phyloP scores from a whole-genome alignment of 2,329 filamentous ascomycete genomes.

The Fusarium pseudoanthophilum region DNA sequence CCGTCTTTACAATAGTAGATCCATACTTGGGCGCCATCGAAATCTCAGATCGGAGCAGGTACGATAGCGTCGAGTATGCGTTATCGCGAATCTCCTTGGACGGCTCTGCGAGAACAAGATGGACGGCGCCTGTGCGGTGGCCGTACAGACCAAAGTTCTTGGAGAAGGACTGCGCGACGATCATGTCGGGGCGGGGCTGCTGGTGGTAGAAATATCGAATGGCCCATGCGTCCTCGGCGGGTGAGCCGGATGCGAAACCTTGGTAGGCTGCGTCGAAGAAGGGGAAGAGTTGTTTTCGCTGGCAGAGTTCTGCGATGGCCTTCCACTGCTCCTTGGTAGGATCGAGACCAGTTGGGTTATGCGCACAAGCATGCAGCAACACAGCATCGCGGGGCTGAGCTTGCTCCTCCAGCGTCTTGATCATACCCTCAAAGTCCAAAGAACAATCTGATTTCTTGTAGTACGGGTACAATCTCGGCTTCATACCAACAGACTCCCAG shows the following conservation, averaged over 20 bases:
- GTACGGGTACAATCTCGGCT: constrained; percentile 88
- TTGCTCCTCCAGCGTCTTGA: constrained; percentile 67
- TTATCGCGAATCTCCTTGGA: constrained; percentile 65
- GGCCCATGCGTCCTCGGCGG: constrained; percentile 84
- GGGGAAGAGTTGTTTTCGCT: constrained; percentile 84
- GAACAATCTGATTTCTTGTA: constrained; percentile 88
- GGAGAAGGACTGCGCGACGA: constrained; percentile 91
- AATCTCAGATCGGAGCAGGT: constrained; percentile 95
- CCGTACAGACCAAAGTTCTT: constrained; percentile 99
- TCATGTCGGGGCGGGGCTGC: constrained; percentile 76
- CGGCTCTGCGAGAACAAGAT: constrained; percentile 89
- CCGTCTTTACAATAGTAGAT: constrained; percentile 83
- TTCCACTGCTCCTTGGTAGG: constrained; percentile 94
- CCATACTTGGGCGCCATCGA: constrained; percentile 95
- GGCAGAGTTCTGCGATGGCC: constrained; percentile 81
- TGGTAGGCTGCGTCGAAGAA: constrained; percentile 99
- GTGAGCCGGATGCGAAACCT: constrained; percentile 92
- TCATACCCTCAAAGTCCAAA: constrained; percentile 91
- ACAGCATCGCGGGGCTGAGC: constrained; percentile 85
- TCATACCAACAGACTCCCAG: constrained; percentile 86
- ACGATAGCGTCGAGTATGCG: constrained; percentile 24
- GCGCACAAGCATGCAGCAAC: constrained; percentile 91
- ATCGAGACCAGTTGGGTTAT: constrained; percentile 98
- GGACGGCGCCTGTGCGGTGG: constrained; percentile 93
- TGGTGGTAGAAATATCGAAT: constrained; percentile 84